A percentile compares a stretch with the other conserved stretches of the same genome.
phyloP scores from a whole-genome alignment of 768 basidiomycete species.

The Jaapia argillacea region DNA sequence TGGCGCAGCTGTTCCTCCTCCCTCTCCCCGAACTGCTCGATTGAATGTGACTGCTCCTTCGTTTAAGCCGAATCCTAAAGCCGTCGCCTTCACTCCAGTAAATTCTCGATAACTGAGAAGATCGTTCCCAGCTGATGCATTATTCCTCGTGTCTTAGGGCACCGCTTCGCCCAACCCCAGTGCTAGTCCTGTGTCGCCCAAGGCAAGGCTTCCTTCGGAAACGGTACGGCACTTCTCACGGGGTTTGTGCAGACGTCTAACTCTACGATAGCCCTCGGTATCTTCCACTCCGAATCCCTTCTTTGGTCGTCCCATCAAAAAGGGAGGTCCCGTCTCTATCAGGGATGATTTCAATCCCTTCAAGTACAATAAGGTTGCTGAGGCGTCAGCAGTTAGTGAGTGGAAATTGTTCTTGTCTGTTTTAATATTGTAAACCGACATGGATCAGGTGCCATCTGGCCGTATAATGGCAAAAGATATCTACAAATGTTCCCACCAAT shows the following conservation, averaged over 20 bases:
- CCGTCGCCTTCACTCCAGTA: conserved; percentile 65
- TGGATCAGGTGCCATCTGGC: conserved; percentile 75
- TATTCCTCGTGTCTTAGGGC: conserved; percentile 17
- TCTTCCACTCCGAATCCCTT: conserved; percentile 58
- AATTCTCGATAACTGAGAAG: conserved; percentile 10
- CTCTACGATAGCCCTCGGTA: no score
- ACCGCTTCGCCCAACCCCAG: conserved; percentile 17
- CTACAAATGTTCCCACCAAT: conserved; percentile 63
- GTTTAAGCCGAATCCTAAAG: conserved; percentile 84
- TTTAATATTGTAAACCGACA: no score
- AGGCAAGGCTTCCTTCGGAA: conserved; percentile 44
- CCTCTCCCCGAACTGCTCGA: conserved; percentile 50
- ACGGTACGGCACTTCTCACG: no score
- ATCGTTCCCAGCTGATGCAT: conserved; percentile 2
- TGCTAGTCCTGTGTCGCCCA: conserved; percentile 37
- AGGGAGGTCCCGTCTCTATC: conserved; percentile 65
- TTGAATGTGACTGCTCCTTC: conserved; percentile 86
- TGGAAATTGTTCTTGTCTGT: conserved; percentile 8
- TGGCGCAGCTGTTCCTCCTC: conserved; percentile 27
- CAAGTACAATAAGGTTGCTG: conserved; percentile 75
- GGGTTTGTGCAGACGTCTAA: no score
- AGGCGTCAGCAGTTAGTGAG: conserved; percentile 68
- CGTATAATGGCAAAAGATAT: conserved; percentile 85
- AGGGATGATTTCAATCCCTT: conserved; percentile 98
- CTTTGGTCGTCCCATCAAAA: conserved; percentile 81